A percentile compares a stretch with the other conserved stretches of the same genome.
Evolutionary conservation across 495 filamentous ascomycete species (phyloP).

Genomic region (Viridothelium virens): DNA sequence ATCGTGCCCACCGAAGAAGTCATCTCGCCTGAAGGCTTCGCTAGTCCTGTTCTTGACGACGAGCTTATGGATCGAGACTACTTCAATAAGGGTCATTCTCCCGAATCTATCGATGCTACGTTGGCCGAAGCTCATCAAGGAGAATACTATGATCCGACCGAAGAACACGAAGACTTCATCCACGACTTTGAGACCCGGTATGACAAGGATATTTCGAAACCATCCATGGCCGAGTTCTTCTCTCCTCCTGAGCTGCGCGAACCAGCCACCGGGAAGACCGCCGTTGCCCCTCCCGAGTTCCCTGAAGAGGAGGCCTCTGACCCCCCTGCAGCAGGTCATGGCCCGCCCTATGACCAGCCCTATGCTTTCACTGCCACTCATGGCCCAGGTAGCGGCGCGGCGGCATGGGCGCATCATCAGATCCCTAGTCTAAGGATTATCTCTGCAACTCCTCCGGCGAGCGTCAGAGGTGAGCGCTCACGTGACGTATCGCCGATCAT

Average conservation of each 20-base stretch:
- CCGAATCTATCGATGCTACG: neutral
- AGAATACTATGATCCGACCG: neutral
- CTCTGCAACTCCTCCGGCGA: constrained; percentile 1
- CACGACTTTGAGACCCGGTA: neutral
- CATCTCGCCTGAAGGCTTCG: constrained; percentile 14
- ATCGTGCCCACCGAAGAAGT: constrained; percentile 19
- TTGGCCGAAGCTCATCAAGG: neutral
- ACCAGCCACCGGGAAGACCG: constrained; percentile 17
- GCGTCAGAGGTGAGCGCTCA: neutral
- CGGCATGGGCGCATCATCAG: neutral
- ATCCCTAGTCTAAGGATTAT: constrained; percentile 10
- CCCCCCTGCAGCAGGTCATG: neutral
- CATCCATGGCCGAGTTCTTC: constrained; percentile 28
- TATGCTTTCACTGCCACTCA: neutral
- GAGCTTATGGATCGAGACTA: constrained; percentile 35
- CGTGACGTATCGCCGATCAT: neutral
- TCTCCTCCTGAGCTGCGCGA: constrained; percentile 17
- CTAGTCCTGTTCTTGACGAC: constrained; percentile 26
- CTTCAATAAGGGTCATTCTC: constrained; percentile 23
- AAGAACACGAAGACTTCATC: constrained; percentile 17
- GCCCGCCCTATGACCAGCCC: neutral
- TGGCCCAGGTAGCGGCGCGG: neutral
- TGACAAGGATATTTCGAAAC: neutral
- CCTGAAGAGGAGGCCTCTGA: constrained; percentile 5
- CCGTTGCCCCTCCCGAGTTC: constrained; percentile 11